Evolutionary conservation across 192 early-diverging fungal genomes (phyloP).

Genomic region (Coemansia sp.): DNA sequence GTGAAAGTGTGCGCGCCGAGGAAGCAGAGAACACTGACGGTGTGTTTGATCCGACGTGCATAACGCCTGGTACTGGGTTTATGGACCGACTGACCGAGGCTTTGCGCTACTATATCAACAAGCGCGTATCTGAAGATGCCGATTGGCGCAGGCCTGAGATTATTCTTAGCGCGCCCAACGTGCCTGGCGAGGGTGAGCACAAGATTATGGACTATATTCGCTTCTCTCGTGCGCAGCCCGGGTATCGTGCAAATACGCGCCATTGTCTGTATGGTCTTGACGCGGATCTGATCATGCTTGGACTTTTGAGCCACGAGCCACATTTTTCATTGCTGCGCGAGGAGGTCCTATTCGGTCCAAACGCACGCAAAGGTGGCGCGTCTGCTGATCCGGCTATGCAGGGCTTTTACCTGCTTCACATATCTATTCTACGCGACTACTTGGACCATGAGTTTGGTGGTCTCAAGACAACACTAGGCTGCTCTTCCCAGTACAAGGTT

Average conservation of each 20-base stretch:
- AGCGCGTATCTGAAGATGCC: conserved; percentile 84
- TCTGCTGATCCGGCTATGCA: conserved; percentile 42
- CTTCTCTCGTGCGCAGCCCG: conserved; percentile 71
- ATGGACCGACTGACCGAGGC: conserved; percentile 87
- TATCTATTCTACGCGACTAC: conserved; percentile 88
- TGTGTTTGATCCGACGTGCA: conserved; percentile 96
- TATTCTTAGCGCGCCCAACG: conserved; percentile 89
- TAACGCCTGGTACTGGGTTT: conserved; percentile 96
- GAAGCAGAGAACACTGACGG: conserved; percentile 65
- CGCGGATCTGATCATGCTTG: conserved; percentile 97
- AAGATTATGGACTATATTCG: conserved; percentile 99
- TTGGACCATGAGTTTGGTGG: conserved; percentile 79
- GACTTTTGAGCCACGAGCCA: conserved; percentile 92
- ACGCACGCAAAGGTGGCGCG: conserved; percentile 23
- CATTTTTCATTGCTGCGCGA: conserved; percentile 95
- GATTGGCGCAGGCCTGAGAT: conserved; percentile 90
- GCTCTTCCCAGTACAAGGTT: conserved; percentile 54
- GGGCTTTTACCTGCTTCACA: conserved; percentile 77
- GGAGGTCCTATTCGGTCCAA: conserved; percentile 78
- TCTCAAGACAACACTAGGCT: conserved; percentile 38
- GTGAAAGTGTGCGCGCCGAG: conserved; percentile 66
- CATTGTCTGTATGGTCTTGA: conserved; percentile 98
- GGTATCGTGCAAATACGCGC: conserved; percentile 82
- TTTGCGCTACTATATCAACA: conserved; percentile 86
- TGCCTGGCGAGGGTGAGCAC: conserved; percentile 98